These are phyloP conservation scores for Scheffersomyces spartinae DNA, from an alignment of 805 yeast genomes.

Conservation along the genomic window DNA sequence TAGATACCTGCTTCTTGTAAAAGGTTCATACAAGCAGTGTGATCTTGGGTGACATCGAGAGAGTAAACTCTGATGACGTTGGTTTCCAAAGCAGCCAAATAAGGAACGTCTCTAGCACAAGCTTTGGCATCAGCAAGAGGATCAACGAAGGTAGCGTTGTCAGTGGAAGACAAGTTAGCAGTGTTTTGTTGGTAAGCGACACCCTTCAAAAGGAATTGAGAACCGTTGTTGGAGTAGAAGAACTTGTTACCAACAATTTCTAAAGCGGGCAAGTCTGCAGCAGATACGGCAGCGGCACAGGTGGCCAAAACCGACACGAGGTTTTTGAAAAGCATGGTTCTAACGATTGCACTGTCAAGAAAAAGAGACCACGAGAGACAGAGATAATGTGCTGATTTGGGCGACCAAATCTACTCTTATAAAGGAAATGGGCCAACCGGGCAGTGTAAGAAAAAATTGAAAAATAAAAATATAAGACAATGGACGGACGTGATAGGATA, in stretches of 20 bases:
- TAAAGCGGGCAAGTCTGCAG: slow-evolving; percentile 46
- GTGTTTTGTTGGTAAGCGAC: slow-evolving; percentile 71
- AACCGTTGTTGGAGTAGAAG: slow-evolving; percentile 64
- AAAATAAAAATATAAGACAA: too few relatives aligned
- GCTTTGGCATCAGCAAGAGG: slow-evolving; percentile 53
- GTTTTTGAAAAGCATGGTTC: too few relatives aligned
- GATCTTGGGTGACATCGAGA: slow-evolving; percentile 51
- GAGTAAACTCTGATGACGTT: slow-evolving; percentile 73
- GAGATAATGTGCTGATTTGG: too few relatives aligned
- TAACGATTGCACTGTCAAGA: too few relatives aligned
- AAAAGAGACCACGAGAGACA: too few relatives aligned
- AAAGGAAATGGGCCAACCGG: too few relatives aligned
- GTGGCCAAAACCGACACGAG: too few relatives aligned
- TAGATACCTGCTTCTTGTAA: slow-evolving; percentile 69
- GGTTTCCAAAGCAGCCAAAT: slow-evolving; percentile 47
- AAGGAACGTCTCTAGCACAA: slow-evolving; percentile 68
- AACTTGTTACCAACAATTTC: slow-evolving; percentile 72
- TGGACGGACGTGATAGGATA: too few relatives aligned
- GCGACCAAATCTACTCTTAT: too few relatives aligned
- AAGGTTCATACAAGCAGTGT: slow-evolving; percentile 54
- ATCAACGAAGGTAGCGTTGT: slow-evolving; percentile 42
- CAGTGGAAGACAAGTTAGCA: slow-evolving; percentile 34
- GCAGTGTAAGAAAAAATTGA: too few relatives aligned
- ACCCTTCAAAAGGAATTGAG: slow-evolving; percentile 70
- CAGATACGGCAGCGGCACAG: too few relatives aligned